These are phyloP conservation scores for Kodamaea kakaduensis DNA, from an alignment of 805 yeast species.

Conservation along the genomic window DNA sequence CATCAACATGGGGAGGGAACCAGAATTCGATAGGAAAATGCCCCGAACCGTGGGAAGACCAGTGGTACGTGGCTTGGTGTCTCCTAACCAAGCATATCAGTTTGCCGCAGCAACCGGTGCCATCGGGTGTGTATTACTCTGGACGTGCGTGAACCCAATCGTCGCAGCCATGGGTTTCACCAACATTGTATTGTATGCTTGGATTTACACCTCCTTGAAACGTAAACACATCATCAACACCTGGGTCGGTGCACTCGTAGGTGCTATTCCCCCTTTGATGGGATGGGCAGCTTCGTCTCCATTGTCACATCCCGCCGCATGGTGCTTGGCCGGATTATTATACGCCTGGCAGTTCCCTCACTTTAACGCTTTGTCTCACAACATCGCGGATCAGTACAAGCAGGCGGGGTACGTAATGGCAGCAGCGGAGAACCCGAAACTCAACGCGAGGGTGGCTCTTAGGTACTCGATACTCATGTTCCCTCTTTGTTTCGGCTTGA, in stretches of 20 bases:
- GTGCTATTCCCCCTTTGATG: conserved; percentile 98
- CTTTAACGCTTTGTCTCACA: conserved; percentile 87
- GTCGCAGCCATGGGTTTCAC: conserved; percentile 78
- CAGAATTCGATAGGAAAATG: conserved; percentile 84
- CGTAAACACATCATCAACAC: conserved; percentile 83
- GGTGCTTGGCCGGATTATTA: conserved; percentile 85
- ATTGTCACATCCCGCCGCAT: conserved; percentile 81
- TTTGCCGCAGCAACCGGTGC: conserved; percentile 78
- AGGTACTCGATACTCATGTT: conserved; percentile 90
- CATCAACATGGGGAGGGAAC: conserved; percentile 95
- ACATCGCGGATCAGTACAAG: conserved; percentile 81
- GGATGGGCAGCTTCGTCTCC: conserved; percentile 93
- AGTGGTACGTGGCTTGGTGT: conserved; percentile 76
- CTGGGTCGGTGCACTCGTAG: conserved; percentile 99
- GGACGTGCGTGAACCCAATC: conserved; percentile 77
- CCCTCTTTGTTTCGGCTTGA: conserved; percentile 82
- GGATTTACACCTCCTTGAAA: conserved; percentile 89
- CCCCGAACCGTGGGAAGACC: conserved; percentile 85
- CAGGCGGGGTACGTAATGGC: conserved; percentile 98
- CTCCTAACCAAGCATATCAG: conserved; percentile 69
- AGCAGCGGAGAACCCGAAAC: conserved; percentile 83
- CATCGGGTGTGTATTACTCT: conserved; percentile 64
- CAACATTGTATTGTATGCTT: conserved; percentile 80
- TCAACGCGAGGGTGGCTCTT: conserved; percentile 90
- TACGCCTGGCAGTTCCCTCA: conserved; percentile 99